Percentiles rank a stretch among this genome's conserved stretches.
phyloP scores from a whole-genome alignment of 2,329 filamentous ascomycete genomes.

The Penicillium sp. region DNA sequence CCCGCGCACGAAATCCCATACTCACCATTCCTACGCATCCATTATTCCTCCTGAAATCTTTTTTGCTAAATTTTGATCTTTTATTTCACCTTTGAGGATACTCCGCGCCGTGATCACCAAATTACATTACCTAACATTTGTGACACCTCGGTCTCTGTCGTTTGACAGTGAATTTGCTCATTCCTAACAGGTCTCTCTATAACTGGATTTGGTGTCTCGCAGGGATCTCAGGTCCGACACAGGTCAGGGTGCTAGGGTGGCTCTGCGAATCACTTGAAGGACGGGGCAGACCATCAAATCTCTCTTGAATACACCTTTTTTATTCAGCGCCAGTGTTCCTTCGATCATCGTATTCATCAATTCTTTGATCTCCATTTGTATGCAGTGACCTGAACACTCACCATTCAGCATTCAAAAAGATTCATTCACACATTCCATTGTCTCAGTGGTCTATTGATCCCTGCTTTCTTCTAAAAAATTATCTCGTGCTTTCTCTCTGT shows the following conservation, averaged over 20 bases:
- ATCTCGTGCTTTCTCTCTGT: conserved; percentile 5
- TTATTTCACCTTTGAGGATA: background rate
- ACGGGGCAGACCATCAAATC: conserved; percentile 14
- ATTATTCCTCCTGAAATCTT: background rate
- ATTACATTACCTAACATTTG: background rate
- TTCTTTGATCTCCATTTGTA: conserved; percentile 33
- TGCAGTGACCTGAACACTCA: conserved; percentile 31
- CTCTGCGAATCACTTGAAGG: conserved; percentile 19
- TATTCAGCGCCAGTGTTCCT: conserved; percentile 20
- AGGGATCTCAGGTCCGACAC: conserved; percentile 4
- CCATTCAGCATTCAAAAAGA: conserved; percentile 28
- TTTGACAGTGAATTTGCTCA: background rate
- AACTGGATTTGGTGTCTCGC: background rate
- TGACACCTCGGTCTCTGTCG: background rate
- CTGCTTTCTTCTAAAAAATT: conserved; percentile 14
- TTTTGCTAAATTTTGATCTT: background rate
- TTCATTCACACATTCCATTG: conserved; percentile 26
- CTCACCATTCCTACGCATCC: background rate
- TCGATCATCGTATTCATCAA: conserved; percentile 31
- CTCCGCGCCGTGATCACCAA: background rate
- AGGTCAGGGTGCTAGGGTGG: conserved; percentile 15
- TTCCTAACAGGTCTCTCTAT: conserved; percentile 1
- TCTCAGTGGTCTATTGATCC: conserved; percentile 25
- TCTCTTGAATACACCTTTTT: conserved; percentile 11
- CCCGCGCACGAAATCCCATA: background rate